phyloP scores from a whole-genome alignment of 179 eudicot species.

The Nepenthes alata region DNA sequence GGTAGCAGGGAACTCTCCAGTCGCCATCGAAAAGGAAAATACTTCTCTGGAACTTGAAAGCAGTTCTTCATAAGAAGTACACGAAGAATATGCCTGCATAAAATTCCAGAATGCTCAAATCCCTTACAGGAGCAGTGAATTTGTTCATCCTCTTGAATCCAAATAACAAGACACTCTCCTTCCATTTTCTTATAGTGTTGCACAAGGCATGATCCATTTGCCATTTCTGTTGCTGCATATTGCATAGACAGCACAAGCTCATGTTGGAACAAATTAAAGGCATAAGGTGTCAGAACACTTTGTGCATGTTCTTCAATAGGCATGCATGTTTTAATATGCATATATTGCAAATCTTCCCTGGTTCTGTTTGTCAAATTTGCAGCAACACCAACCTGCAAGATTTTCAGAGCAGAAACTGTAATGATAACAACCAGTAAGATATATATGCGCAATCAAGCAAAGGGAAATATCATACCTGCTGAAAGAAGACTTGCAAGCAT shows the following conservation, averaged over 20 bases:
- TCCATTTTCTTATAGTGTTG: constrained; percentile 39
- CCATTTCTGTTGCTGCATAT: constrained; percentile 28
- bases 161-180: constrained; percentile 26
- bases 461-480: constrained; percentile 20
- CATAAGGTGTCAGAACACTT: constrained; percentile 28
- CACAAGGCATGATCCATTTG: constrained; percentile 23
- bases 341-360: constrained; percentile 18
- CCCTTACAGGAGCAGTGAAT: constrained; percentile 43
- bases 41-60: constrained; percentile 34
- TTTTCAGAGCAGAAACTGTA: not conserved
- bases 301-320: constrained; percentile 40
- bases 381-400: constrained; percentile 26
- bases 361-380: constrained; percentile 11
- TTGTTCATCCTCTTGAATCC: constrained; percentile 37
- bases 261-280: constrained; percentile 28
- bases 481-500: constrained; percentile 24
- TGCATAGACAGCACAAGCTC: constrained; percentile 29
- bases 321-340: constrained; percentile 25
- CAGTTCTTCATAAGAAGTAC: constrained; percentile 25
- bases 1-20: constrained; percentile 18
- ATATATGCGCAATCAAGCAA: not conserved
- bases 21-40: constrained; percentile 30
- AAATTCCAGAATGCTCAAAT: constrained; percentile 36
- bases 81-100: constrained; percentile 37
- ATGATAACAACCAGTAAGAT: not conserved